Base-by-base conservation (phyloP, 371 early-diverging fungal species). In the Rhizopus arrhizus region DNA sequence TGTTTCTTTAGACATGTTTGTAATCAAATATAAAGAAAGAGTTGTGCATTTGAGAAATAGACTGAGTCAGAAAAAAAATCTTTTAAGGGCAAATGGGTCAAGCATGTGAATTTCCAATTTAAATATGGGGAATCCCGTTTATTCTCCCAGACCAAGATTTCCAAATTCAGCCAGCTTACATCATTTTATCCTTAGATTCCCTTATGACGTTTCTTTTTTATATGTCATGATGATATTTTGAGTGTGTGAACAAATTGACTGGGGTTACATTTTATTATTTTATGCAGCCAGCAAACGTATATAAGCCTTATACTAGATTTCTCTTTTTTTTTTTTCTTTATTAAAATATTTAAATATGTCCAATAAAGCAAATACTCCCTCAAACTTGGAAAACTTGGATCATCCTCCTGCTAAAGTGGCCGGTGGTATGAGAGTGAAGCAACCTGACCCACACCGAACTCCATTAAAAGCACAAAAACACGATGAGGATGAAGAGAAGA, bases 371-470 rank as follows among this genome's bases (percentile, higher is more conserved):
- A n/a, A 55, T 22, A 42, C 11, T 7, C 33, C 33, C 33, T 15
- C 45, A n/a, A 56, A 46, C 46, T 46, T 15, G 15, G 22, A 46
- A 46, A 42, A 56, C 38, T 46, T 47, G 8, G 45, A 58, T 5
- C 40, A 47, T 32, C 32, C 55, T 49, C 65, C 59, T 35, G 65
- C 65, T 38, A 55, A 64, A 32, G 54, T 36, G 41, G 69, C 64
- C 1, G 69, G 69, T 54, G 69, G 69, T 38, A 64, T 64, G 64
- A 51, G 69, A 53, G 61, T 61, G 15, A 68, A 61, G 55, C 45
- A 56, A 29, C 61, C 69, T 28, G 58, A 68, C 41, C 55, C 60
- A 11, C 58, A 40, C 28, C 69, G 65, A 33, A 51, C 53, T 58
- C 45, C 53, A 11, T 58, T 68, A 10, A 59, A 55, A 41, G 35